phyloP scores from a whole-genome alignment of 495 filamentous ascomycete species.

The Aspergillus bertholletiae region DNA sequence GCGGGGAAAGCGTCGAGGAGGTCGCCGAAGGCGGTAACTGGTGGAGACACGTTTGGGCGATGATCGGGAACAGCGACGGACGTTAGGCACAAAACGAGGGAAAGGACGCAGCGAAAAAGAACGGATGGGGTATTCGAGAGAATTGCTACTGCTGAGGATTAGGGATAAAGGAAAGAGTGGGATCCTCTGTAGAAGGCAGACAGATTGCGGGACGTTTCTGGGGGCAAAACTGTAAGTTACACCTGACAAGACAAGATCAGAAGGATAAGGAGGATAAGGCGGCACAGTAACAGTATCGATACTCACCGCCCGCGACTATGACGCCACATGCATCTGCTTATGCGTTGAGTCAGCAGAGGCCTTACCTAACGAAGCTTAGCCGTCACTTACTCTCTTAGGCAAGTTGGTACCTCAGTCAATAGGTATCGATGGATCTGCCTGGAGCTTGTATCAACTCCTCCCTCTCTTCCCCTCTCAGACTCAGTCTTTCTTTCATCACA shows the following conservation, averaged over 20 bases:
- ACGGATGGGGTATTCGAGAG: background rate
- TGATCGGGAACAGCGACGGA: background rate
- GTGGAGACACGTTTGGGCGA: background rate
- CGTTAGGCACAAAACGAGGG: background rate
- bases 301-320: slow-evolving; percentile 17
- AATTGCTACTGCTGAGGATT: background rate
- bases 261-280: background rate
- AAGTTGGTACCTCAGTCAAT: background rate
- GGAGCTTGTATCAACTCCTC: slow-evolving; percentile 11
- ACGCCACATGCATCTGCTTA: slow-evolving; percentile 11
- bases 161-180: background rate
- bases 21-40: background rate
- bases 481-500: background rate
- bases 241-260: background rate
- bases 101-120: background rate
- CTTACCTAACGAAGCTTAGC: background rate
- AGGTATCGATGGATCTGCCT: slow-evolving; percentile 10
- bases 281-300: background rate
- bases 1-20: background rate
- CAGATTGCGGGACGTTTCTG: slow-evolving; percentile 10
- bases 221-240: background rate
- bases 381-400: background rate
- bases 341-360: background rate
- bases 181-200: background rate
- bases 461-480: slow-evolving; percentile 1